Evolutionary conservation across 345 rosid species (phyloP), one percentile per base, ranked within the genome.

Genomic region (Camelina sativa): DNA sequence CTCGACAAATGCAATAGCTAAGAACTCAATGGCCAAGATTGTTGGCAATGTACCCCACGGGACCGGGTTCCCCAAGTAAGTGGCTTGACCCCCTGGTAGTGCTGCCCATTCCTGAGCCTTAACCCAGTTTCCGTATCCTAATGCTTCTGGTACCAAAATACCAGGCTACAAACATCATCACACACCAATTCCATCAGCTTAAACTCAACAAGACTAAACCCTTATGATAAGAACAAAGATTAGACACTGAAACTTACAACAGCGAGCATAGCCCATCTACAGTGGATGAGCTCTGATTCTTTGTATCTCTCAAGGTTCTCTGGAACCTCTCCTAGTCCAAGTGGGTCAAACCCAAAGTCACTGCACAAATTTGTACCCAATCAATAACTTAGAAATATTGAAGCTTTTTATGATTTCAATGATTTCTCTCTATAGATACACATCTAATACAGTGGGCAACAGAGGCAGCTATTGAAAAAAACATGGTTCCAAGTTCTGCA

Each of bases 191-290:
- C n/a, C 46, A 63, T 56, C 65, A 56, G 34, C 23, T 15, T 15
- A 37, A 50, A 56, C 6, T 4, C 19, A 47, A 3, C 58, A 16
- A 44, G 23, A 46, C 60, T 55, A 22, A 11, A 62, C 32, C 44
- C 23, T 57, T 19, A 15, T 63, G 15, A 23, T 23, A 4, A 8
- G 52, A 25, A 62, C 22, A 25, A 15, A 62, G 73, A 48, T 41
- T 65, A 6, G 56, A 60, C 10, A 40, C 2, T 46, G 76, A 35
- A 73, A 87, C 93, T 90, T 84, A 91, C 97, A 82, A 90, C 97
- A 59, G 99, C 97, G 47, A 95, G 97, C 97, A 95, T 92, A 43
- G 94, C 93, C 97, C 99, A 95, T 90, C 99, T 89, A 86, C 97
- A 95, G 84, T 95, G 99, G 41, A 83, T 80, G 81, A 95, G 87